phyloP scores from a whole-genome alignment of 805 yeast genomes.

The Kodamaea hsintzibuensis region DNA sequence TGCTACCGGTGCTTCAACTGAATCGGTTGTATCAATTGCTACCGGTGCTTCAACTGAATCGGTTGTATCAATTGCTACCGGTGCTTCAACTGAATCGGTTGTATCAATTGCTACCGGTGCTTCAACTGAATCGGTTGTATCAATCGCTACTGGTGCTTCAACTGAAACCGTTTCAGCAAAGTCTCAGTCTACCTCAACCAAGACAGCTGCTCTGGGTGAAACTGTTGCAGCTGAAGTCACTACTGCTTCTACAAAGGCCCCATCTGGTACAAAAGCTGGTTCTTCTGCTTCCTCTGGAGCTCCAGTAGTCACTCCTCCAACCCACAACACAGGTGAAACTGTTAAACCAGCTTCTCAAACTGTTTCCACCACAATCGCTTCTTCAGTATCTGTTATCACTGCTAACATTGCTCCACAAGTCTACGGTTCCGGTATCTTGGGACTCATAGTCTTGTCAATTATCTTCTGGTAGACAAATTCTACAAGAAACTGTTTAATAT shows the following conservation, averaged over 20 bases:
- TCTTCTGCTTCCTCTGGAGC: background rate
- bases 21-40: too few relatives aligned
- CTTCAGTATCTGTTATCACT: background rate
- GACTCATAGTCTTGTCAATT: conserved; percentile 2
- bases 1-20: background rate
- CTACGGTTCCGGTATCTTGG: conserved; percentile 8
- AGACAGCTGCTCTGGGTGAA: too few relatives aligned
- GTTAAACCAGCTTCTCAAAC: background rate
- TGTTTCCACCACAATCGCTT: background rate
- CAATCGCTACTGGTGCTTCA: too few relatives aligned
- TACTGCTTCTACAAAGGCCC: too few relatives aligned
- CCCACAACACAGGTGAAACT: background rate
- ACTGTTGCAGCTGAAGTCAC: too few relatives aligned
- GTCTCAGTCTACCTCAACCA: too few relatives aligned
- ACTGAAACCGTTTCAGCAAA: background rate
- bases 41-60: background rate
- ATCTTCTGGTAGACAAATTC: conserved; percentile 1
- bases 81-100: background rate
- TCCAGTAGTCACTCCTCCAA: background rate
- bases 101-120: background rate
- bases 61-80: background rate
- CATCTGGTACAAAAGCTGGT: background rate
- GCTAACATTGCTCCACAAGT: conserved; percentile 6
- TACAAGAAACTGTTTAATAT: background rate
- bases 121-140: background rate